Evolutionary conservation across 306 rosid species (phyloP), one percentile per base, ranked within the genome.

Genomic region (Carpinus fangiana): DNA sequence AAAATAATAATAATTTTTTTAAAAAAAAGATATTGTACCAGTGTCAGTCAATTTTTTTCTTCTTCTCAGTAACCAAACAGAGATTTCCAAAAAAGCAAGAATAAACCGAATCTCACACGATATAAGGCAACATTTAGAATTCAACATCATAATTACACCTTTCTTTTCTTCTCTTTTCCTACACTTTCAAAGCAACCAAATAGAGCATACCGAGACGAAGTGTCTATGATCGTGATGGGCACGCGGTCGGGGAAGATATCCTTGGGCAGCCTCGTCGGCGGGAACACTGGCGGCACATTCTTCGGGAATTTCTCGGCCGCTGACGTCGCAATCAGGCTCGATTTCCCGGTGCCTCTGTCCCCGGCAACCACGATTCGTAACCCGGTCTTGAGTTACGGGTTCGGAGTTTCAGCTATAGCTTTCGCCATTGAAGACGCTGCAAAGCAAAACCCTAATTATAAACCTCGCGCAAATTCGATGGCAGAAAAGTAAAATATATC

Each of bases 311-410:
- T 91, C 17, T 93, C 98, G 0, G 94, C 87, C 4, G 98, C 94
- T 14, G 93, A 98, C 5, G 99, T 93, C 4, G 89, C 90, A 73
- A 96, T 91, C 83, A 96, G 86, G 87, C 96, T 93, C 5, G 99
- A 96, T 87, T 96, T 96, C 53, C 99, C 99, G 2, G 98, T 93
- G n/a, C 89, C 87, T 2, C 79, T 84, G 84, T 96, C 98, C 70
- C 99, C 99, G 6, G 94, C 98, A 3, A 96, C 97, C 46, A 93
- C 99, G 28, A 95, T 95, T 17, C 97, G 95, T 70, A 95, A 97
- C 31, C 92, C 91, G 2, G 75, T 88, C 8, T 90, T 84, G 34
- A 78, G 87, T 36, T 83, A 86, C 2, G 88, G 87, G 74, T 87
- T 89, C 48, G 68, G 81, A 28, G 86, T 76, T 81, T 88, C 93